phyloP scores from a whole-genome alignment of 352 stramenopile species.

The Phytophthora idaei region DNA sequence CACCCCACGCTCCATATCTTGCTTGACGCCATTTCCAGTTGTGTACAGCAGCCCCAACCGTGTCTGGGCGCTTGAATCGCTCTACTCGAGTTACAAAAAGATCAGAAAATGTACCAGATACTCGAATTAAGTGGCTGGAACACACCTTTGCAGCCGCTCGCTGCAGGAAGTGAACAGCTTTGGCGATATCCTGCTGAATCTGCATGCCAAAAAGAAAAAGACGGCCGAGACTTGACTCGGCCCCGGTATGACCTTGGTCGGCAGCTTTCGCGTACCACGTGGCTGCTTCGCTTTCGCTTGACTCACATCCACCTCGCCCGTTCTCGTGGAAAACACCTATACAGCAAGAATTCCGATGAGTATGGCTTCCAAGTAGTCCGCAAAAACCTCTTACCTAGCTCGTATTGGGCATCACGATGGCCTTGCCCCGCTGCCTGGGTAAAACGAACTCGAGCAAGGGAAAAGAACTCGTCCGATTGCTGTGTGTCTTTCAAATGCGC shows the following conservation, averaged over 20 bases:
- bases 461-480: conserved; percentile 47
- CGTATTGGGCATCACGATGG: conserved; percentile 59
- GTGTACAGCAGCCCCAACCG: conserved; percentile 56
- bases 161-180: conserved; percentile 75
- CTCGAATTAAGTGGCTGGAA: not conserved
- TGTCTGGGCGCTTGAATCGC: conserved; percentile 52
- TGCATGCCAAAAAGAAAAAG: conserved; percentile 42
- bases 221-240: conserved; percentile 58
- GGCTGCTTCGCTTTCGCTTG: conserved; percentile 32
- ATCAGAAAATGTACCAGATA: not conserved
- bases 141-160: conserved; percentile 54
- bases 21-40: conserved; percentile 53
- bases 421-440: conserved; percentile 58
- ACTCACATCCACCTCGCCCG: conserved; percentile 23
- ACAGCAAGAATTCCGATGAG: not conserved
- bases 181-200: conserved; percentile 39
- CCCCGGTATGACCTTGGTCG: conserved; percentile 46
- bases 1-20: conserved; percentile 59
- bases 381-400: conserved; percentile 37
- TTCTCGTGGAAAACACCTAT: conserved; percentile 47
- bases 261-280: conserved; percentile 68
- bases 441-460: conserved; percentile 48
- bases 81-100: conserved; percentile 18
- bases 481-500: conserved; percentile 34
- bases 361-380: not conserved